Evolutionary conservation across 169 alveolate genomes (phyloP).

Genomic region (Cryptosporidium sp.): DNA sequence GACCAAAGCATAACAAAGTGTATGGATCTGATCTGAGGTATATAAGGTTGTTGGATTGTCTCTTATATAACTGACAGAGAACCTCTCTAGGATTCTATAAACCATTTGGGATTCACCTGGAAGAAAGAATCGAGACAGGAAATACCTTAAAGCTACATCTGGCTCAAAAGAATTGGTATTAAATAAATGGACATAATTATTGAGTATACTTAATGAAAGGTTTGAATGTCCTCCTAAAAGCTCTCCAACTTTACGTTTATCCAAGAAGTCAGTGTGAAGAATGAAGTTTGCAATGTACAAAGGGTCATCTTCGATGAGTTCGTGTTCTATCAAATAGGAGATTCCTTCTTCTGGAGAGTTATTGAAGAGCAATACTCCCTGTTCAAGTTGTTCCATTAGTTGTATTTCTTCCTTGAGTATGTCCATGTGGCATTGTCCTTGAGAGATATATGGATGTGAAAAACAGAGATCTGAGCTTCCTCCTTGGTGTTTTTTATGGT

Average conservation of each 20-base stretch:
- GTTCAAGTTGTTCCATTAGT: conserved; percentile 66
- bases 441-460: conserved; percentile 38
- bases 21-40: conserved; percentile 69
- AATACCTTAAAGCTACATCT: conserved; percentile 75
- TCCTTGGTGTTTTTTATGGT: background rate
- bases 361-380: conserved; percentile 60
- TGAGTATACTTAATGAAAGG: conserved; percentile 50
- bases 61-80: conserved; percentile 72
- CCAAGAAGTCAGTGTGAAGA: conserved; percentile 62
- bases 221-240: conserved; percentile 67
- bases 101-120: conserved; percentile 78
- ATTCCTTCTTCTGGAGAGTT: conserved; percentile 74
- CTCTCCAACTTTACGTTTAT: conserved; percentile 67
- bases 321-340: conserved; percentile 42
- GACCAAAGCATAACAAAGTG: conserved; percentile 65
- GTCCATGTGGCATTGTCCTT: conserved; percentile 73
- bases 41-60: conserved; percentile 48
- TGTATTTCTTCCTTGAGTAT: conserved; percentile 66
- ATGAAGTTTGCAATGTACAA: conserved; percentile 61
- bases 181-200: conserved; percentile 55
- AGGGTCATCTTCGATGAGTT: conserved; percentile 62
- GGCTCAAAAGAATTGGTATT: conserved; percentile 68
- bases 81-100: conserved; percentile 75
- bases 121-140: conserved; percentile 65
- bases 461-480: conserved; percentile 7